phyloP scores from a whole-genome alignment of 1,284 basidiomycete species.

The Rhizoctonia solani region DNA sequence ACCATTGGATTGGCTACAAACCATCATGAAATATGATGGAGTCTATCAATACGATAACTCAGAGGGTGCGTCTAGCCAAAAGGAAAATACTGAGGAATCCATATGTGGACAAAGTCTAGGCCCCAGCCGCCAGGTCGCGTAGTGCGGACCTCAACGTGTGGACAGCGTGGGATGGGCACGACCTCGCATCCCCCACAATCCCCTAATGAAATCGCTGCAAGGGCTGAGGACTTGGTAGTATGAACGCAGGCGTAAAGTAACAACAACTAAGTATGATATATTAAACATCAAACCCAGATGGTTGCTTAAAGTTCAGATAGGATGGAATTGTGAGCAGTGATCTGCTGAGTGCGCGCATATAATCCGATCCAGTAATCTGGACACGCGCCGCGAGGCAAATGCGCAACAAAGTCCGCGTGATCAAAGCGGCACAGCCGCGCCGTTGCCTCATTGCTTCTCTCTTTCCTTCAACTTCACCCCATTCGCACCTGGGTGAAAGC shows the following conservation, averaged over 20 bases:
- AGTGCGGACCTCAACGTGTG: slow-evolving; percentile 7
- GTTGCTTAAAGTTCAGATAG: background rate
- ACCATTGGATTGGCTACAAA: background rate
- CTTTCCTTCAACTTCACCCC: slow-evolving; percentile 24
- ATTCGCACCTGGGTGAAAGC: slow-evolving; percentile 19
- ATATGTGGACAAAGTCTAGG: background rate
- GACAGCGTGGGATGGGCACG: slow-evolving; percentile 9
- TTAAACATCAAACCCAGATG: background rate
- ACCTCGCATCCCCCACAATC: background rate
- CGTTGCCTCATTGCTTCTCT: slow-evolving; percentile 29
- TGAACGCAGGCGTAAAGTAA: too few relatives aligned
- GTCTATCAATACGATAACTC: background rate
- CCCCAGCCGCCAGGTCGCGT: background rate
- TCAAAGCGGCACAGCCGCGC: slow-evolving; percentile 27
- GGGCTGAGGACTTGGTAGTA: too few relatives aligned
- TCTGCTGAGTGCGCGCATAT: slow-evolving; percentile 18
- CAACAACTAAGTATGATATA: too few relatives aligned
- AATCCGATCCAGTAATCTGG: slow-evolving; percentile 25
- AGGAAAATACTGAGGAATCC: background rate
- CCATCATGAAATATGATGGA: background rate
- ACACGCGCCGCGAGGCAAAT: slow-evolving; percentile 23
- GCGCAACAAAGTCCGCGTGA: slow-evolving; percentile 26
- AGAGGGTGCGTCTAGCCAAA: too few relatives aligned
- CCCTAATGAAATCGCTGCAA: background rate
- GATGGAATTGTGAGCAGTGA: background rate